Conservation (phyloP, 768 basidiomycete genomes). For the Hysterangium stoloniferum region DNA sequence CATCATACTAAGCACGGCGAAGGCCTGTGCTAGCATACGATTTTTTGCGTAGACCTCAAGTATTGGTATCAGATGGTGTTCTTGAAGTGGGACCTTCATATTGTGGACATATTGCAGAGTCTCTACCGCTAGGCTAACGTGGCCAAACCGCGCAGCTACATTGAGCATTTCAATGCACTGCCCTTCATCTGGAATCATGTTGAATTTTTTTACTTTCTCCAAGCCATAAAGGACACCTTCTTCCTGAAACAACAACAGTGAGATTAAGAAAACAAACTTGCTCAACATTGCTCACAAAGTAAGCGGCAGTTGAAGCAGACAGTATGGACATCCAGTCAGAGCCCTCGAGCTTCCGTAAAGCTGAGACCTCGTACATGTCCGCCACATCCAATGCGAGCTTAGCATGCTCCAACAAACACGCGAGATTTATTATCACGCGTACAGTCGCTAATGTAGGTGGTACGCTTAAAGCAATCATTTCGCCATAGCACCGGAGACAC, state of each 20-base stretch:
- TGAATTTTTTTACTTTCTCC: slow-evolving; percentile 44
- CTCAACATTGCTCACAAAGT: slow-evolving; percentile 55
- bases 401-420: slow-evolving; percentile 46
- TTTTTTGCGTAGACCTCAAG: slow-evolving; percentile 64
- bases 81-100: slow-evolving; percentile 43
- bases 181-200: slow-evolving; percentile 66
- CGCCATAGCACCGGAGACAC: slow-evolving; percentile 51
- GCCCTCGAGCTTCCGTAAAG: slow-evolving; percentile 44
- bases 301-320: slow-evolving; percentile 48
- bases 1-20: slow-evolving; percentile 54
- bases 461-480: slow-evolving; percentile 46
- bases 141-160: slow-evolving; percentile 66
- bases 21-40: slow-evolving; percentile 52
- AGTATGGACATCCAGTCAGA: slow-evolving; percentile 63
- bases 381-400: slow-evolving; percentile 70
- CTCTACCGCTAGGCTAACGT: slow-evolving; percentile 59
- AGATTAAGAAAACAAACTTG: not conserved
- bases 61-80: slow-evolving; percentile 72
- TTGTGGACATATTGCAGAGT: slow-evolving; percentile 50
- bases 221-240: slow-evolving; percentile 62
- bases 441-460: slow-evolving; percentile 42
- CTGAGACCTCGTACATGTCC: slow-evolving; percentile 46
- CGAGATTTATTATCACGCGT: slow-evolving; percentile 44
- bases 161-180: slow-evolving; percentile 60
- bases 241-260: slow-evolving; percentile 32